Conservation (phyloP, 1,284 basidiomycete genomes). For the Irpex lacteus region DNA sequence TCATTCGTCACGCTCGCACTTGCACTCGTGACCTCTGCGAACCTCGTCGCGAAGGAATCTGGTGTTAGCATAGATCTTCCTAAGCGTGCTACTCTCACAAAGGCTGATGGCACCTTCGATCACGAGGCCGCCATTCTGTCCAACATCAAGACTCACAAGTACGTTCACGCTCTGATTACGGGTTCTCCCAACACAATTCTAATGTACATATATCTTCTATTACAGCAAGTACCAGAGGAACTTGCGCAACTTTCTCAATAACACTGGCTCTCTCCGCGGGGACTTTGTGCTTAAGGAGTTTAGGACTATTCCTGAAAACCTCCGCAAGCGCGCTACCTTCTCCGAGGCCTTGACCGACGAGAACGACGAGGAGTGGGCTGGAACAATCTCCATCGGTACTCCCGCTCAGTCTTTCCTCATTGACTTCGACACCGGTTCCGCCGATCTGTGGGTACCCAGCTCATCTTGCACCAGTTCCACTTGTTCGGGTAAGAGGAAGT, state of each 20-base stretch:
- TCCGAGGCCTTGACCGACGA: slow-evolving; percentile 21
- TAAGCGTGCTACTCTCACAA: slow-evolving; percentile 22
- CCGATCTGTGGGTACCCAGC: slow-evolving; percentile 28
- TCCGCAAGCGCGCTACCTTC: slow-evolving; percentile 23
- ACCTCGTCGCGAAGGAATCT: slow-evolving; percentile 19
- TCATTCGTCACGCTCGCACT: slow-evolving; percentile 24
- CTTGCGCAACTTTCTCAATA: slow-evolving; percentile 25
- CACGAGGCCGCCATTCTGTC: slow-evolving; percentile 22
- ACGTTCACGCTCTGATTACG: slow-evolving; percentile 4
- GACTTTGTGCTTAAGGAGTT: slow-evolving; percentile 25
- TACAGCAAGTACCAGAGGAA: slow-evolving; percentile 29
- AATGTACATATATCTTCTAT: neutral
- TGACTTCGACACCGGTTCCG: slow-evolving; percentile 28
- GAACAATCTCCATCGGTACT: slow-evolving; percentile 26
- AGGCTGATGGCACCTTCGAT: slow-evolving; percentile 26
- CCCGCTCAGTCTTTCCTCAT: slow-evolving; percentile 25
- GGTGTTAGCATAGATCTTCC: slow-evolving; percentile 23
- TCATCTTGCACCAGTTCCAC: slow-evolving; percentile 18
- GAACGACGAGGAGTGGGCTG: slow-evolving; percentile 27
- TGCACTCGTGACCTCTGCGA: slow-evolving; percentile 24
- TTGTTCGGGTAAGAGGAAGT: slow-evolving; percentile 22
- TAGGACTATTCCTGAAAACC: slow-evolving; percentile 5
- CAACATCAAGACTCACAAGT: slow-evolving; percentile 25
- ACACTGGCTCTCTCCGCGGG: slow-evolving; percentile 22
- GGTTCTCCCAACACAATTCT: neutral